Evolutionary conservation across 345 rosid genomes (phyloP).

Genomic region (Rhodomyrtus tomentosa): DNA sequence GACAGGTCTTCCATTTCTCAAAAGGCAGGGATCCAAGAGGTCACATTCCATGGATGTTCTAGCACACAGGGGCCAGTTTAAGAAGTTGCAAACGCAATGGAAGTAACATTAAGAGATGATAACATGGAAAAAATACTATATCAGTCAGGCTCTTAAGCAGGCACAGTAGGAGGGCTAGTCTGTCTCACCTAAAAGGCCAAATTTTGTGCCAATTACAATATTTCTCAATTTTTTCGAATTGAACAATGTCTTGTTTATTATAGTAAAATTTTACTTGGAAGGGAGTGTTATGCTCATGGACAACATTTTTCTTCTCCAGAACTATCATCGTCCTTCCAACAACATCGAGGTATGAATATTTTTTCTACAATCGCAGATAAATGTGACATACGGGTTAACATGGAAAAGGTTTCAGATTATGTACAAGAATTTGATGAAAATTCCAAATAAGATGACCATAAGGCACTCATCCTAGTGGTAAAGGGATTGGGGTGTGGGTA

Average conservation of each 20-base stretch:
- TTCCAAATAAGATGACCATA: not conserved
- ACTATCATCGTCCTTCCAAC: conserved; percentile 94
- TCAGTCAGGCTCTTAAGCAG: not conserved
- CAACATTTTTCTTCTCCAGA: conserved; percentile 77
- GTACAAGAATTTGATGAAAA: not conserved
- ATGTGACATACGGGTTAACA: not conserved
- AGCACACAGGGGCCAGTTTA: not conserved
- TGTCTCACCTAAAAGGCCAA: not conserved
- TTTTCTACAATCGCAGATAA: conserved; percentile 41
- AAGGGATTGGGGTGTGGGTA: not conserved
- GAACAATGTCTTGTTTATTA: not conserved
- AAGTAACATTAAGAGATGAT: not conserved
- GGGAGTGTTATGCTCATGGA: conserved; percentile 62
- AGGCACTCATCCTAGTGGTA: not conserved
- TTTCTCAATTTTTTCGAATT: not conserved
- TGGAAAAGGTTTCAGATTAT: not conserved
- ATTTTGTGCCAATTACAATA: not conserved
- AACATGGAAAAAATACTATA: not conserved
- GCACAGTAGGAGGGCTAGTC: not conserved
- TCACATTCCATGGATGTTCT: not conserved
- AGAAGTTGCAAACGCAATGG: not conserved
- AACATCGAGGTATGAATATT: conserved; percentile 92
- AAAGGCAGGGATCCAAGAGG: not conserved
- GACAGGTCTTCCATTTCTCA: not conserved
- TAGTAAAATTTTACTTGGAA: conserved; percentile 58